Conservation (phyloP, 257 asterid genomes). For the Fraxinus excelsior region DNA sequence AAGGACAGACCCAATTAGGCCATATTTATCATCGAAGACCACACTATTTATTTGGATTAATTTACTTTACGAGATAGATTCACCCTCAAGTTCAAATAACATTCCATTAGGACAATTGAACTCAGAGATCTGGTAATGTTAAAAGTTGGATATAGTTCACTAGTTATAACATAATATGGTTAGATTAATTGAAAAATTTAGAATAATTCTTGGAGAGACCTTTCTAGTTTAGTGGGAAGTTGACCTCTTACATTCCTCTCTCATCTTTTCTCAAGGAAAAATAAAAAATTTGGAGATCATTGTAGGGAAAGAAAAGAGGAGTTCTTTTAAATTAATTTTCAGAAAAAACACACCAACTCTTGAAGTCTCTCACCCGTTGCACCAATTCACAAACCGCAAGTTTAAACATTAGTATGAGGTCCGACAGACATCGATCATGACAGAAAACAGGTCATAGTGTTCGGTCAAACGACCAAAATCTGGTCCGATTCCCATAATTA, state of each 20-base stretch:
- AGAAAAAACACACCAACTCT: too few relatives aligned
- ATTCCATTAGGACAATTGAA: too few relatives aligned
- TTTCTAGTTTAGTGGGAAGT: constrained; percentile 30
- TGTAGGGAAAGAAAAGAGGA: not conserved
- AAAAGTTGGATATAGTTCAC: not conserved
- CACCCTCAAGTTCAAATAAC: too few relatives aligned
- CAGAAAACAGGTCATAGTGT: too few relatives aligned
- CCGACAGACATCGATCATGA: too few relatives aligned
- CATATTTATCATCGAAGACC: not conserved
- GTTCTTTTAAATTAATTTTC: not conserved
- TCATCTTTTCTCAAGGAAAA: not conserved
- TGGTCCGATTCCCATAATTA: too few relatives aligned
- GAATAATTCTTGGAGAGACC: constrained; percentile 18
- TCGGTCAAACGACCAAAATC: too few relatives aligned
- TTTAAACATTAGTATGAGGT: too few relatives aligned
- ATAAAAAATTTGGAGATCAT: too few relatives aligned
- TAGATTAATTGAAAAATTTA: constrained; percentile 9
- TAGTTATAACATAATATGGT: not conserved
- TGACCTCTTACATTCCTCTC: constrained; percentile 28
- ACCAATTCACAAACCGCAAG: too few relatives aligned
- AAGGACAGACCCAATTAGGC: not conserved
- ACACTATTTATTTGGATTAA: too few relatives aligned
- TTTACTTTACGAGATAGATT: not conserved
- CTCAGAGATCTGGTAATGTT: not conserved
- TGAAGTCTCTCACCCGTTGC: too few relatives aligned